These are phyloP conservation scores for Serendipita indica DNA, from an alignment of 768 basidiomycete genomes.

Conservation along the genomic window DNA sequence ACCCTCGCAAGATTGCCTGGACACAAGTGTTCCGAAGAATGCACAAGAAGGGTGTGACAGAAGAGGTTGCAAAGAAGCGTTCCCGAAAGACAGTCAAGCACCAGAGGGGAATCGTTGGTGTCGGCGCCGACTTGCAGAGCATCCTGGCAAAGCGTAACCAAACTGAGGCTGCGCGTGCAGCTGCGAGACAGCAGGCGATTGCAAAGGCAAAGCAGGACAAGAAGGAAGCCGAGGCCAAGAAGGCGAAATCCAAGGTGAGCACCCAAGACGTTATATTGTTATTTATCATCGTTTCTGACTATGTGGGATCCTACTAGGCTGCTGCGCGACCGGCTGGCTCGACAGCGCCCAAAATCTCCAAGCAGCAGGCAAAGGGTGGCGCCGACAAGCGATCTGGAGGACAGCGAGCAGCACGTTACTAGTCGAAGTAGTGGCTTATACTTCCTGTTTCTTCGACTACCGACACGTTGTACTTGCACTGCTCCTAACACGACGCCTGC, in stretches of 20 bases:
- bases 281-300: constrained; percentile 25
- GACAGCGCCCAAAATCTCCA: constrained; percentile 72
- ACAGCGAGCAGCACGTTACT: constrained; percentile 19
- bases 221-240: constrained; percentile 91
- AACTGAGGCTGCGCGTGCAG: constrained; percentile 66
- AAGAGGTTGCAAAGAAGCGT: constrained; percentile 98
- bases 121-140: constrained; percentile 61
- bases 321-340: constrained; percentile 35
- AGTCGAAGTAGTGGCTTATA: background rate
- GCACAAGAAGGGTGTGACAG: constrained; percentile 99
- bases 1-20: constrained; percentile 99
- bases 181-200: constrained; percentile 73
- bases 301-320: constrained; percentile 28
- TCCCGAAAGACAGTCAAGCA: constrained; percentile 93
- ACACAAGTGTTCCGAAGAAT: constrained; percentile 85
- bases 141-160: constrained; percentile 91
- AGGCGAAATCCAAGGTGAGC: constrained; percentile 42
- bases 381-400: constrained; percentile 23
- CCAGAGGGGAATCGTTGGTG: constrained; percentile 92
- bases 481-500: background rate
- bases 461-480: background rate
- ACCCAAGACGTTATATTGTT: background rate
- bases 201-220: constrained; percentile 91
- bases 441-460: background rate
- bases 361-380: constrained; percentile 86